These are phyloP conservation scores for Thozetella sp. DNA, from an alignment of 495 filamentous ascomycete genomes.

Conservation along the genomic window DNA sequence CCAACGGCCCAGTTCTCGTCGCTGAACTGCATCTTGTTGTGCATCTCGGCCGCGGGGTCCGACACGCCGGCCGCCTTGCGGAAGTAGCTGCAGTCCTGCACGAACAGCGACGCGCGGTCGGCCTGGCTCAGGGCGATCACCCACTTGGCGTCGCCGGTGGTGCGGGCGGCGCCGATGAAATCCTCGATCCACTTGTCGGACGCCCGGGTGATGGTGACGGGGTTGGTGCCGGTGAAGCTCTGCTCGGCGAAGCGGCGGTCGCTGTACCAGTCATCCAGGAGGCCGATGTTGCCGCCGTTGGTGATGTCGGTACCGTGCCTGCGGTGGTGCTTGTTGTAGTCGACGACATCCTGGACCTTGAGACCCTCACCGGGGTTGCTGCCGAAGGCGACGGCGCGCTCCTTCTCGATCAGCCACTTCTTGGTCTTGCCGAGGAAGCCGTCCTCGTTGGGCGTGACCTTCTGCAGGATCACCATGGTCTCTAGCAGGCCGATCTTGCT, in stretches of 20 bases:
- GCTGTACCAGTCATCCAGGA: constrained; percentile 47
- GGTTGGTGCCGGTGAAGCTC: constrained; percentile 49
- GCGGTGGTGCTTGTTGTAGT: constrained; percentile 34
- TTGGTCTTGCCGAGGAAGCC: constrained; percentile 28
- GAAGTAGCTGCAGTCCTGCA: constrained; percentile 51
- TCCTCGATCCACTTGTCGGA: constrained; percentile 27
- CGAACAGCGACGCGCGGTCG: constrained; percentile 31
- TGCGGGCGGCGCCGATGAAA: constrained; percentile 33
- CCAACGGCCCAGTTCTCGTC: constrained; percentile 34
- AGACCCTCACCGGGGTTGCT: constrained; percentile 30
- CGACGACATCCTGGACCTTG: constrained; percentile 38
- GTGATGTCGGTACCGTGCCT: constrained; percentile 38
- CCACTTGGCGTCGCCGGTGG: constrained; percentile 24
- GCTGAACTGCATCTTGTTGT: constrained; percentile 15
- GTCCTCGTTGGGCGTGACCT: constrained; percentile 29
- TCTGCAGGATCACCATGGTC: constrained; percentile 30
- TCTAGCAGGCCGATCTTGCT: constrained; percentile 27
- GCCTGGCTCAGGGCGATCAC: constrained; percentile 21
- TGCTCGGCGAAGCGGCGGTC: constrained; percentile 54
- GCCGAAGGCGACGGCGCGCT: constrained; percentile 19
- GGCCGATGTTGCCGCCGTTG: constrained; percentile 40
- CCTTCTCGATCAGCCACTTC: constrained; percentile 24
- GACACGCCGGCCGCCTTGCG: constrained; percentile 31
- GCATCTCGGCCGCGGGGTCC: constrained; percentile 14
- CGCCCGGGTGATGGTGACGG: constrained; percentile 41